These are phyloP conservation scores for Alternaria brassicae DNA, from an alignment of 2,329 filamentous ascomycete genomes.

Conservation along the genomic window DNA sequence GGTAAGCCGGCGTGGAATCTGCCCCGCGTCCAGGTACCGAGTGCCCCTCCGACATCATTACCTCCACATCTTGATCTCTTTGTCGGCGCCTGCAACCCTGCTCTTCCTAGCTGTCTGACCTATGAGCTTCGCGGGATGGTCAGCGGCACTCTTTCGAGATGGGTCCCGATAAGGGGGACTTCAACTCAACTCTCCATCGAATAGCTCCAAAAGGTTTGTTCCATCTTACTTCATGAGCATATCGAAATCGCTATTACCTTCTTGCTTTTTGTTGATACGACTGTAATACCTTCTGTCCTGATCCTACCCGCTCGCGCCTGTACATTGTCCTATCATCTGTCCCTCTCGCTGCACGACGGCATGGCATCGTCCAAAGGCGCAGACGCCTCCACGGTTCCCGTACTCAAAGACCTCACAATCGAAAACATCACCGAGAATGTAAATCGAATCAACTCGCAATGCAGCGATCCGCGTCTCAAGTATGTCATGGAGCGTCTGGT, in stretches of 20 bases:
- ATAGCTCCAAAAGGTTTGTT: neutral
- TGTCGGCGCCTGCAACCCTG: conserved; percentile 8
- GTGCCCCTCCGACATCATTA: conserved; percentile 16
- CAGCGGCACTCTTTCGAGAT: conserved; percentile 3
- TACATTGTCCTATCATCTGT: neutral
- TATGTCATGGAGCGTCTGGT: conserved; percentile 78
- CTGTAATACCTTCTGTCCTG: neutral
- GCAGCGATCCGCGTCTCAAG: conserved; percentile 68
- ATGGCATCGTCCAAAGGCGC: conserved; percentile 7
- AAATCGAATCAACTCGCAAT: conserved; percentile 75
- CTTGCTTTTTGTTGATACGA: neutral
- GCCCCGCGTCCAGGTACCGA: conserved; percentile 28
- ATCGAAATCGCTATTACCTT: neutral
- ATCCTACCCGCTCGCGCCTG: neutral
- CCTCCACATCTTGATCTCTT: conserved; percentile 17
- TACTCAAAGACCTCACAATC: conserved; percentile 71
- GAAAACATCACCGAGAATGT: conserved; percentile 83
- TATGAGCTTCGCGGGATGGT: conserved; percentile 15
- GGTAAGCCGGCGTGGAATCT: conserved; percentile 14
- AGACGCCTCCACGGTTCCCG: conserved; percentile 16
- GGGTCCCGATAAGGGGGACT: neutral
- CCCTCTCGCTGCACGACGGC: neutral
- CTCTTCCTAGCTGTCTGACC: neutral
- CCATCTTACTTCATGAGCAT: neutral
- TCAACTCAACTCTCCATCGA: neutral